Evolutionary conservation across 306 rosid species (phyloP), one percentile per base, ranked within the genome.

Genomic region (Rubus idaeus): DNA sequence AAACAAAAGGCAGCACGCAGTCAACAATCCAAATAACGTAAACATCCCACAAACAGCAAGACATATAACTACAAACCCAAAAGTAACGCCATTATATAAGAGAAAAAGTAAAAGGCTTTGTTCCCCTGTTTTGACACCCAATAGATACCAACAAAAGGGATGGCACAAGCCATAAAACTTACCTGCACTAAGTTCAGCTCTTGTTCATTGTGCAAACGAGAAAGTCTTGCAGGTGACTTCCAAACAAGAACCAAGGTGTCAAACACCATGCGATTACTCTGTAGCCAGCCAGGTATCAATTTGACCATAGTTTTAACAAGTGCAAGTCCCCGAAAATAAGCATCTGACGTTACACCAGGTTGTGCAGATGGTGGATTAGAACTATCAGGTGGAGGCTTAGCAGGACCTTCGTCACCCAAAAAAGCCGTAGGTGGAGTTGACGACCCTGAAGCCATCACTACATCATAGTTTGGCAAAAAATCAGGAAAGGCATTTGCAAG

Each of bases 121-220:
- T 12, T 61, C 40, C 18, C 66, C n/a, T 4, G 66, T 23, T 57
- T 57, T 4, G 3, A 10, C 39, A 35, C 8, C 9, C 51, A 39
- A 80, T 40, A 37, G 74, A 75, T 47, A 58, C 52, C 75, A 63
- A 55, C 75, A 66, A 40, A 39, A 58, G 39, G 39, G 68, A 68
- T 26, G 30, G 66, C 26, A 21, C 40, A 14, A 71, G 41, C 21
- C 68, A 13, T n/a, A 42, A 71, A 63, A 87, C 91, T 88, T 86
- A 91, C 99, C 89, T 92, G 99, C 50, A 96, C 96, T 61, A 96
- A 84, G 82, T 83, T 89, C 77, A 96, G 92, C 89, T 96, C 97
- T 84, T 89, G 97, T 80, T 96, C 99, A 72, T 89, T 91, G 72
- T 89, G 91, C 91, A 96, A 78, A 51, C 99, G 97, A 70, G 97